Evolutionary conservation across 257 asterid genomes (phyloP), one percentile per base, ranked within the genome.

Genomic region (Rubia yunnanensis): DNA sequence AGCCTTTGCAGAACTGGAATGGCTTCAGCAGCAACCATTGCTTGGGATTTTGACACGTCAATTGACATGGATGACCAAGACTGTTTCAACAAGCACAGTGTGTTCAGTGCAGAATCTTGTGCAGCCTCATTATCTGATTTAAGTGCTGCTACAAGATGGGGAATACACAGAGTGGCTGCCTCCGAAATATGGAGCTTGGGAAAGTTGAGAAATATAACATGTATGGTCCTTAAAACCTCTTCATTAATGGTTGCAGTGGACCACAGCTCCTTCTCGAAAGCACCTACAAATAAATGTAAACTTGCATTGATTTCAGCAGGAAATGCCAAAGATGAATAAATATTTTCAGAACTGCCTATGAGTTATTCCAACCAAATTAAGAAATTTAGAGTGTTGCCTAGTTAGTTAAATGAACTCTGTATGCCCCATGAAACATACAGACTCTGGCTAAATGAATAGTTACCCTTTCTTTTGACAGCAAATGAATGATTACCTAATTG

Each of bases 11-110:
- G 79, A 71, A 75, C 74, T 31, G 96, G 95, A 74, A 87, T 85
- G 71, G 96, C 96, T 81, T 90, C 95, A 23, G 97, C 84, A 61
- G 92, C 92, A 68, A 77, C 81, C 82, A 76, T 85, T 46, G 96
- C 79, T 74, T 90, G 97, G 48, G 94, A 84, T 74, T 75, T 87
- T 32, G 92, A 84, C 71, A 85, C 82, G 60, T 87, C 97, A 34
- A 84, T 31, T 28, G 94, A 90, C 88, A 90, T 85, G 69, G 79
- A 63, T 46, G 92, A 49, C 97, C 97, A 90, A n/a, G 96, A 87
- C 11, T 83, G 90, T 78, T 82, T 88, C 72, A 90, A 76, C 86
- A 87, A 73, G 76, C 90, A 84, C 72, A 90, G 70, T 65, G 79
- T 83, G 70, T 77, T 80, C 73, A 90, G 66, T 57, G 77, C 78